phyloP scores from a whole-genome alignment of 768 basidiomycete species.

The Suillus alpinus region DNA sequence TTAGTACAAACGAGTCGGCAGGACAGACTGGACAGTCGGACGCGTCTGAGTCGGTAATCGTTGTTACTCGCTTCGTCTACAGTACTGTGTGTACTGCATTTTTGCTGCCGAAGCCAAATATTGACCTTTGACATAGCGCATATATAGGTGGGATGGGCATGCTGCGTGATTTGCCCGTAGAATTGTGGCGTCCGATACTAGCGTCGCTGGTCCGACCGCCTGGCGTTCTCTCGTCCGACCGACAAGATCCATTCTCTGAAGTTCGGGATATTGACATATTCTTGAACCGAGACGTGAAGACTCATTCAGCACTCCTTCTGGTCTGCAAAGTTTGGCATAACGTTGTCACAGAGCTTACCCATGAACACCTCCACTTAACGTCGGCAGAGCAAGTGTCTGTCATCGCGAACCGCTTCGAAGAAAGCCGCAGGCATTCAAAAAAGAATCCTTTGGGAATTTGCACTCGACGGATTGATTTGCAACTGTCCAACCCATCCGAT shows the following conservation, averaged over 20 bases:
- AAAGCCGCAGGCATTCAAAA: conserved; percentile 16
- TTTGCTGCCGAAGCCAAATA: neutral
- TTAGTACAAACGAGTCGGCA: neutral
- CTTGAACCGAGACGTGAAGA: conserved; percentile 21
- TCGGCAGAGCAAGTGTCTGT: conserved; percentile 32
- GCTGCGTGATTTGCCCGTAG: conserved; percentile 28
- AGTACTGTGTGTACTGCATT: neutral
- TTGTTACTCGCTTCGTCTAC: neutral
- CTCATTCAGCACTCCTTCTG: conserved; percentile 30
- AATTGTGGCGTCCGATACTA: conserved; percentile 42
- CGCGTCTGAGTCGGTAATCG: neutral
- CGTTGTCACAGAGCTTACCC: conserved; percentile 36
- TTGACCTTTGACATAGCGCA: neutral
- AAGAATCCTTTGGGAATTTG: conserved; percentile 34
- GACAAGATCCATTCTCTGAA: conserved; percentile 41
- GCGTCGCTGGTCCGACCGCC: conserved; percentile 32
- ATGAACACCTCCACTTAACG: conserved; percentile 40
- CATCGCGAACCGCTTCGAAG: conserved; percentile 35
- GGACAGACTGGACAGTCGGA: neutral
- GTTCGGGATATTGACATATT: conserved; percentile 30
- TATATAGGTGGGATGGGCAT: neutral
- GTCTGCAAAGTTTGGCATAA: conserved; percentile 39
- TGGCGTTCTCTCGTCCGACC: conserved; percentile 30
- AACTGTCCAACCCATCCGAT: conserved; percentile 32
- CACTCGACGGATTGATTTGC: conserved; percentile 42